These are phyloP conservation scores for Microcyclospora pomicola DNA, from an alignment of 2,329 filamentous ascomycete species.

Conservation along the genomic window DNA sequence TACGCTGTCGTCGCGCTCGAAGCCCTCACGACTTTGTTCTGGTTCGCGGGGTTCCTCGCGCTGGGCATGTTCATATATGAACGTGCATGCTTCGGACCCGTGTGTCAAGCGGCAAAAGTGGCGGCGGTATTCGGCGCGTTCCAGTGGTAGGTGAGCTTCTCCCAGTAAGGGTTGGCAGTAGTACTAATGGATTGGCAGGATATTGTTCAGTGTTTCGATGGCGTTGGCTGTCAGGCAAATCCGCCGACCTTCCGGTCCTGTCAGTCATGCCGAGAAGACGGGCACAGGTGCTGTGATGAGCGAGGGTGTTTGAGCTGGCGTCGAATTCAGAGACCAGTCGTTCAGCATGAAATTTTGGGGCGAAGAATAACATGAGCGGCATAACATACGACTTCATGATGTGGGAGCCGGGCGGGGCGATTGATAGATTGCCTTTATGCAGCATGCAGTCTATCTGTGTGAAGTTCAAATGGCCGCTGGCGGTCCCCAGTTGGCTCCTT, in stretches of 20 bases:
- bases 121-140: slow-evolving; percentile 54
- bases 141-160: slow-evolving; percentile 35
- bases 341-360: not conserved
- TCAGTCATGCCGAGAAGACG: slow-evolving; percentile 8
- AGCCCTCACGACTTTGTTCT: slow-evolving; percentile 65
- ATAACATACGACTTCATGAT: not conserved
- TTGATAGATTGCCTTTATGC: no score
- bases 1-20: slow-evolving; percentile 55
- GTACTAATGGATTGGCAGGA: slow-evolving; percentile 22
- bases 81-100: slow-evolving; percentile 39
- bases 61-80: slow-evolving; percentile 52
- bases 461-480: no score
- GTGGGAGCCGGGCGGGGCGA: no score
- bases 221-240: slow-evolving; percentile 36
- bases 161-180: not conserved
- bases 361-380: not conserved
- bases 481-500: no score
- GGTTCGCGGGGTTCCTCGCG: slow-evolving; percentile 77
- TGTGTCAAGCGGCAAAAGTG: slow-evolving; percentile 49
- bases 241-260: slow-evolving; percentile 24
- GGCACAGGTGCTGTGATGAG: slow-evolving; percentile 24
- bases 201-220: slow-evolving; percentile 38
- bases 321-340: not conserved
- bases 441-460: no score
- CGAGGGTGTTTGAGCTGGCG: slow-evolving; percentile 23